These are phyloP conservation scores for Magnolia changhungtana DNA, from an alignment of 164 flowering plant genomes.

Conservation along the genomic window DNA sequence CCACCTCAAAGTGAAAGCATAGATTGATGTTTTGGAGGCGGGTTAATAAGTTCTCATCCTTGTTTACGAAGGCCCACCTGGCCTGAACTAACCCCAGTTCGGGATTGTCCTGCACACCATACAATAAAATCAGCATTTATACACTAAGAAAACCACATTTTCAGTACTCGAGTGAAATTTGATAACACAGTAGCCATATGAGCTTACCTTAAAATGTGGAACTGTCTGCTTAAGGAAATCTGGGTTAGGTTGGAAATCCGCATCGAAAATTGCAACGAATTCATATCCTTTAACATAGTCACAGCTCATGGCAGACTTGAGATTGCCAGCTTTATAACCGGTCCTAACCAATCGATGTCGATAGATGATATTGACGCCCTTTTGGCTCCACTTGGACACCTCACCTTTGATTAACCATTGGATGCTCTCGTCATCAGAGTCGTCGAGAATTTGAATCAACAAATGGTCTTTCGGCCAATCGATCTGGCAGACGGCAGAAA, in stretches of 20 bases:
- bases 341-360: slow-evolving; percentile 65
- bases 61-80: slow-evolving; percentile 80
- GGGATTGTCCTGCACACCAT: slow-evolving; percentile 46
- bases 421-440: slow-evolving; percentile 65
- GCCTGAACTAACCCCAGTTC: slow-evolving; percentile 78
- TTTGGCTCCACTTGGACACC: slow-evolving; percentile 62
- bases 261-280: slow-evolving; percentile 76
- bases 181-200: background rate
- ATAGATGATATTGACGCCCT: slow-evolving; percentile 60
- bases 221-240: slow-evolving; percentile 62
- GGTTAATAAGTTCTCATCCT: slow-evolving; percentile 76
- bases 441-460: slow-evolving; percentile 73
- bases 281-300: slow-evolving; percentile 62
- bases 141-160: slow-evolving; percentile 2
- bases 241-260: slow-evolving; percentile 74
- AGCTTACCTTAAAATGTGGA: slow-evolving; percentile 59
- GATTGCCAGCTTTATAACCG: slow-evolving; percentile 78
- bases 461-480: slow-evolving; percentile 75
- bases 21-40: slow-evolving; percentile 77
- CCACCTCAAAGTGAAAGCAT: slow-evolving; percentile 84
- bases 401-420: slow-evolving; percentile 58
- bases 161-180: background rate
- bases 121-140: background rate
- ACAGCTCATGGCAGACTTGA: slow-evolving; percentile 72
- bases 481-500: slow-evolving; percentile 69